A percentile compares a stretch with the other conserved stretches of the same genome.
These are phyloP conservation scores for Dendrocalamus sinicus DNA, from an alignment of 176 grass and related monocot species.

Conservation along the genomic window DNA sequence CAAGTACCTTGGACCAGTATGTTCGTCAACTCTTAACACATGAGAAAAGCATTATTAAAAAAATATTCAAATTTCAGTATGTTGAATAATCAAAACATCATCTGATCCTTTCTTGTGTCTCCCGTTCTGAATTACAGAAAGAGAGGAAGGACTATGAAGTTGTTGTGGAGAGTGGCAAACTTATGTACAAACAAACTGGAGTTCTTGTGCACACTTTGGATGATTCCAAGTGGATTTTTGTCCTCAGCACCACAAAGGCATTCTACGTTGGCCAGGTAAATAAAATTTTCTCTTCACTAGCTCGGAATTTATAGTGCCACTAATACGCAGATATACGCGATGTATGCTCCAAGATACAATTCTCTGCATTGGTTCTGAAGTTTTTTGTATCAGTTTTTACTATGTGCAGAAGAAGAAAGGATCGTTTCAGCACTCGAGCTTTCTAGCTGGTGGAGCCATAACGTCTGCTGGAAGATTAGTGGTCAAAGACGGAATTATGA, in stretches of 20 bases:
- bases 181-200: slow-evolving; percentile 65
- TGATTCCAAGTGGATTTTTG: slow-evolving; percentile 93
- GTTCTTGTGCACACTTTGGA: slow-evolving; percentile 61
- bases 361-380: slow-evolving; percentile 34
- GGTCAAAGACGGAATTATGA: slow-evolving; percentile 77
- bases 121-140: slow-evolving; percentile 58
- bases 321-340: not conserved
- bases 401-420: slow-evolving; percentile 92
- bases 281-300: slow-evolving; percentile 14
- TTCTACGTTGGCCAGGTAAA: slow-evolving; percentile 90
- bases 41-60: not conserved
- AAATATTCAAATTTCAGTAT: not conserved
- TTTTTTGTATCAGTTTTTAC: not conserved
- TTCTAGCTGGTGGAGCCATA: slow-evolving; percentile 84
- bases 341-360: not conserved
- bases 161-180: slow-evolving; percentile 63
- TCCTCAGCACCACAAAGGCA: slow-evolving; percentile 72
- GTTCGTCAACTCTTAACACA: slow-evolving; percentile 14
- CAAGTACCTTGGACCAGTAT: slow-evolving; percentile 92
- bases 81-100: not conserved
- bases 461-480: slow-evolving; percentile 83
- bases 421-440: slow-evolving; percentile 89
- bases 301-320: not conserved
- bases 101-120: slow-evolving; percentile 39
- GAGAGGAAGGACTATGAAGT: slow-evolving; percentile 89